Conservation (phyloP, 208 protist species). For the Tritrichomonas foetus region DNA sequence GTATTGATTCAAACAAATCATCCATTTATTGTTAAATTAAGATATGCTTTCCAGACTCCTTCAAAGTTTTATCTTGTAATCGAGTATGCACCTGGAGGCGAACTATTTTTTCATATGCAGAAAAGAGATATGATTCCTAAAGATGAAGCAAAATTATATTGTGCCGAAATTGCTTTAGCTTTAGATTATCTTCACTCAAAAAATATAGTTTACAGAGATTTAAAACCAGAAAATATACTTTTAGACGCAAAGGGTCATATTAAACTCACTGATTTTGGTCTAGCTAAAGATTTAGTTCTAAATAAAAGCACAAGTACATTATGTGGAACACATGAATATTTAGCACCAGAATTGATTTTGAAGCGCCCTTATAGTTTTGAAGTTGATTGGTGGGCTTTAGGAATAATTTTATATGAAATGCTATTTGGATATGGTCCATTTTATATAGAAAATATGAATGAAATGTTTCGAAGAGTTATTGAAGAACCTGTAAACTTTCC, state of each 20-base stretch:
- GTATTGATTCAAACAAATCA: neutral
- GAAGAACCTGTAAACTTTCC: neutral
- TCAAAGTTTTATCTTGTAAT: neutral
- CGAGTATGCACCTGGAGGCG: neutral
- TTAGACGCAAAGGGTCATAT: neutral
- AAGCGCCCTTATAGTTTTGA: neutral
- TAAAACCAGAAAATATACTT: neutral
- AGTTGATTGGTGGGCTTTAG: neutral
- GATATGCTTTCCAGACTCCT: neutral
- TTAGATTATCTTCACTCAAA: neutral
- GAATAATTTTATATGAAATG: neutral
- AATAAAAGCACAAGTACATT: neutral
- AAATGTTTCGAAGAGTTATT: neutral
- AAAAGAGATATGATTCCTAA: neutral
- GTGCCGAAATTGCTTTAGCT: neutral
- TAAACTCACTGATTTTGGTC: conserved; percentile 24
- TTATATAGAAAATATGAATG: neutral
- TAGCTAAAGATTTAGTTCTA: neutral
- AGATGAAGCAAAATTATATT: neutral
- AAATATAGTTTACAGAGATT: neutral
- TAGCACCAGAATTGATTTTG: neutral
- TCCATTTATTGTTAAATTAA: neutral
- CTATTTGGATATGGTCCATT: neutral
- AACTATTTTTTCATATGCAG: neutral
- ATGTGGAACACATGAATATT: neutral